Conservation (phyloP, 2,329 filamentous ascomycete genomes). For the Cladorrhinum sp. region DNA sequence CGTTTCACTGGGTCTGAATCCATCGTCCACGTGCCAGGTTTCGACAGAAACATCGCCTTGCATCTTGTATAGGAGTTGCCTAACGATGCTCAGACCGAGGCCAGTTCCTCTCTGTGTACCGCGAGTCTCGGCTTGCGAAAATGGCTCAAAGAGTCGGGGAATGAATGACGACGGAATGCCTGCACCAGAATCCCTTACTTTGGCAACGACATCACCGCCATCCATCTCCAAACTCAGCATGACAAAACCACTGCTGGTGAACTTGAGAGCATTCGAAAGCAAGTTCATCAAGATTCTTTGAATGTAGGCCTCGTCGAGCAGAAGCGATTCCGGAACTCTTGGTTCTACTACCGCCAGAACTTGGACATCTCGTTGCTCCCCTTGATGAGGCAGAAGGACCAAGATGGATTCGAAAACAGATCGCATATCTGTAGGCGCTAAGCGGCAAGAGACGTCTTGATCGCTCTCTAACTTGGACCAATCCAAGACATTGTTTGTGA, state of each 20-base stretch:
- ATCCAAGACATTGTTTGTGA: conserved; percentile 9
- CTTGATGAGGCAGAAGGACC: conserved; percentile 1
- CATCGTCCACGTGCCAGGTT: conserved; percentile 7
- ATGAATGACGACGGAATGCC: conserved; percentile 7
- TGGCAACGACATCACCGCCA: conserved; percentile 2
- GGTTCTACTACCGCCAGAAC: conserved; percentile 5
- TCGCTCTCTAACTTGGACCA: conserved; percentile 8
- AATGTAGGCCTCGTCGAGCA: conserved; percentile 9
- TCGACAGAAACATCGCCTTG: conserved; percentile 5
- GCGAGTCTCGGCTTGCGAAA: conserved; percentile 4
- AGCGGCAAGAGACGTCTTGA: conserved; percentile 4
- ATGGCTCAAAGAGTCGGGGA: conserved; percentile 6
- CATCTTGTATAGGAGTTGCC: conserved; percentile 4
- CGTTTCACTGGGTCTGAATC: conserved; percentile 1
- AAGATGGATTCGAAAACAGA: conserved; percentile 7
- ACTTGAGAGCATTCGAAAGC: conserved; percentile 9
- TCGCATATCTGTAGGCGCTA: conserved; percentile 7
- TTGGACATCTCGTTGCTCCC: conserved; percentile 3
- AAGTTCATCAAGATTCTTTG: conserved; percentile 5
- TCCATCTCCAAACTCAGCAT: conserved; percentile 10
- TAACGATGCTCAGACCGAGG: conserved; percentile 7
- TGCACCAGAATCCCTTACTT: conserved; percentile 3
- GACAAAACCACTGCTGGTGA: conserved; percentile 8
- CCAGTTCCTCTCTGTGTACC: conserved; percentile 7
- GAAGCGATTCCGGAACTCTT: conserved; percentile 2